Percentiles rank a stretch among this genome's conserved stretches.
Evolutionary conservation across 306 rosid genomes (phyloP).

Genomic region (Lagenaria siceraria): DNA sequence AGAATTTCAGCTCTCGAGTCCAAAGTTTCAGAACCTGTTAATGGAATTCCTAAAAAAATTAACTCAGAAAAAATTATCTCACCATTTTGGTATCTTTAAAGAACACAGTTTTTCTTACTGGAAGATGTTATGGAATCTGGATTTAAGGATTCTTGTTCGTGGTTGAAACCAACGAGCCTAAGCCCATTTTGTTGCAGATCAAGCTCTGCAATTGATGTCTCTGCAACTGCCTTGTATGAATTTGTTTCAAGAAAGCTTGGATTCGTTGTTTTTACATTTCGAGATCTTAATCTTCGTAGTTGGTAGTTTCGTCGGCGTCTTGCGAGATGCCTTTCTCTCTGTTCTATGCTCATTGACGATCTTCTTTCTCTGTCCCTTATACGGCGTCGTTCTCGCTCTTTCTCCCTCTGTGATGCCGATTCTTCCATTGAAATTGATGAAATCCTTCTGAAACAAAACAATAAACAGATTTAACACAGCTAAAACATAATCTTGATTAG

Average conservation of each 20-base stretch:
- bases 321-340: slow-evolving; percentile 68
- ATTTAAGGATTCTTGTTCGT: slow-evolving; percentile 17
- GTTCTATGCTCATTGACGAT: slow-evolving; percentile 72
- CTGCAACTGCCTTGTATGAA: not conserved
- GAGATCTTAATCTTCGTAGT: slow-evolving; percentile 58
- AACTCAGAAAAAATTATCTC: not conserved
- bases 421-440: slow-evolving; percentile 26
- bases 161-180: slow-evolving; percentile 8
- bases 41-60: not conserved
- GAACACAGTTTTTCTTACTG: slow-evolving; percentile 15
- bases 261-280: slow-evolving; percentile 12
- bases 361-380: slow-evolving; percentile 65
- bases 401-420: slow-evolving; percentile 38
- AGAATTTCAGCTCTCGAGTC: slow-evolving; percentile 14
- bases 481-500: not conserved
- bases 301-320: slow-evolving; percentile 81
- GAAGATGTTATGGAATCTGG: slow-evolving; percentile 5
- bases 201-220: not conserved
- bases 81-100: not conserved
- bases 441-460: not conserved
- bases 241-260: slow-evolving; percentile 1
- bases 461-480: not conserved
- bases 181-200: not conserved
- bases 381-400: slow-evolving; percentile 68
- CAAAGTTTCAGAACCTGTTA: slow-evolving; percentile 29